A percentile compares a stretch with the other conserved stretches of the same genome.
These are phyloP conservation scores for Xylaria sp. DNA, from an alignment of 2,329 filamentous ascomycete species.

Conservation along the genomic window DNA sequence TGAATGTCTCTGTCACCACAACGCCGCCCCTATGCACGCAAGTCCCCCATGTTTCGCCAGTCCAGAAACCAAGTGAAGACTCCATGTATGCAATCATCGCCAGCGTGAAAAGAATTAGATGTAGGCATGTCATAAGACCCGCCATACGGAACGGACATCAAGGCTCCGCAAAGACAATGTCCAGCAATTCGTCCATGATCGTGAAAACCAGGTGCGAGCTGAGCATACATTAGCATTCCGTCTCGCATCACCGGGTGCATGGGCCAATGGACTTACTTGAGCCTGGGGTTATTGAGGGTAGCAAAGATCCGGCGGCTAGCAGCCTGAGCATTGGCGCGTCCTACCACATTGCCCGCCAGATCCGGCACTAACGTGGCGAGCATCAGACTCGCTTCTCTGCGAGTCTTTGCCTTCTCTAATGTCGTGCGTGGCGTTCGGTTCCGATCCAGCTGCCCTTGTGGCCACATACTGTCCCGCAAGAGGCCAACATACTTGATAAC, in stretches of 20 bases:
- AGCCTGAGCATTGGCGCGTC: conserved; percentile 81
- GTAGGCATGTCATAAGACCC: neutral
- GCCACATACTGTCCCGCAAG: conserved; percentile 77
- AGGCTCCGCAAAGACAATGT: conserved; percentile 54
- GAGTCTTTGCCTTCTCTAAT: conserved; percentile 71
- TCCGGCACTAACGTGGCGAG: conserved; percentile 87
- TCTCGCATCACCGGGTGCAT: neutral
- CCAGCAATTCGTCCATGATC: conserved; percentile 64
- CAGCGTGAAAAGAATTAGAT: conserved; percentile 3
- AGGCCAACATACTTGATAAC: conserved; percentile 70
- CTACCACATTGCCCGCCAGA: conserved; percentile 86
- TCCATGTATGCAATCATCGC: conserved; percentile 19
- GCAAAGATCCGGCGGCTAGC: conserved; percentile 86
- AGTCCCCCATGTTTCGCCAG: neutral
- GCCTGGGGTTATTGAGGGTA: conserved; percentile 79
- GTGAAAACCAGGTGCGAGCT: conserved; percentile 66
- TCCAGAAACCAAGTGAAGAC: conserved; percentile 7
- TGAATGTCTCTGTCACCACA: conserved; percentile 5
- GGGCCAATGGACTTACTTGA: conserved; percentile 63
- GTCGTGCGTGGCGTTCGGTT: conserved; percentile 53
- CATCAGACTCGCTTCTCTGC: conserved; percentile 83
- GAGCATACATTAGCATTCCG: conserved; percentile 23
- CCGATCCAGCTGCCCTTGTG: conserved; percentile 54
- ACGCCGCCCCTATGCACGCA: conserved; percentile 18
- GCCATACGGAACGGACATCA: conserved; percentile 9